Evolutionary conservation across 352 stramenopile species (phyloP).

Genomic region (Phytophthora fragariae): DNA sequence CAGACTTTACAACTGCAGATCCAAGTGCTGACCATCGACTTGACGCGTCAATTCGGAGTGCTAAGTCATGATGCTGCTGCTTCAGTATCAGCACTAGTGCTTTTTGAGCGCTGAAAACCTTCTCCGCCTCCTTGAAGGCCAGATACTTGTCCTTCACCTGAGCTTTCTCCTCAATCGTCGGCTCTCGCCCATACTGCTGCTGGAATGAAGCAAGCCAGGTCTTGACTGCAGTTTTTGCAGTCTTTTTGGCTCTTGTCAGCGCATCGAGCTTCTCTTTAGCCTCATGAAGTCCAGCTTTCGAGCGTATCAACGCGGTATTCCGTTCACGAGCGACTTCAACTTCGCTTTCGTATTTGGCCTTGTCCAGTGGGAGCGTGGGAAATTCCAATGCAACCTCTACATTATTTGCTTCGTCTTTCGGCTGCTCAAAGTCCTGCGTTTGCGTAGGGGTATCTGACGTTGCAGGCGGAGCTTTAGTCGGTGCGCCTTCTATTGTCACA

Average conservation of each 20-base stretch:
- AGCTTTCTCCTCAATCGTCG: slow-evolving; percentile 81
- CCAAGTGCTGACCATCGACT: slow-evolving; percentile 59
- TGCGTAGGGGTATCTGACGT: slow-evolving; percentile 23
- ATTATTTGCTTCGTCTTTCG: background rate
- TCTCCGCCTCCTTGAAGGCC: slow-evolving; percentile 77
- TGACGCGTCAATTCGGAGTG: slow-evolving; percentile 58
- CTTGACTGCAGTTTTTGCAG: slow-evolving; percentile 70
- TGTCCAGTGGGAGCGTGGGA: slow-evolving; percentile 22
- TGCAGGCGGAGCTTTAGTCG: slow-evolving; percentile 9
- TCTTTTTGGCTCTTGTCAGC: slow-evolving; percentile 52
- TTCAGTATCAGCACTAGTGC: slow-evolving; percentile 47
- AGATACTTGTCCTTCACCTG: slow-evolving; percentile 81
- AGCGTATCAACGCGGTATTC: slow-evolving; percentile 52
- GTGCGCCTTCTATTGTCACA: slow-evolving; percentile 40
- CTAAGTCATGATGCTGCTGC: slow-evolving; percentile 50
- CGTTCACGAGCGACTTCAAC: slow-evolving; percentile 53
- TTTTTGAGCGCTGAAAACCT: slow-evolving; percentile 57
- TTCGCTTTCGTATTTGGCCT: slow-evolving; percentile 55
- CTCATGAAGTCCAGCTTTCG: slow-evolving; percentile 47
- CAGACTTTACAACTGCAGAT: slow-evolving; percentile 25
- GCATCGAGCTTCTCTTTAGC: slow-evolving; percentile 48
- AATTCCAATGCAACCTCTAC: background rate
- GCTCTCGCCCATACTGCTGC: slow-evolving; percentile 51
- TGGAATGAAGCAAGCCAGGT: slow-evolving; percentile 71
- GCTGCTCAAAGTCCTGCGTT: slow-evolving; percentile 15